Percentiles rank a stretch among this genome's conserved stretches.
phyloP scores from a whole-genome alignment of 352 stramenopile species.

The Phytophthora citricola region DNA sequence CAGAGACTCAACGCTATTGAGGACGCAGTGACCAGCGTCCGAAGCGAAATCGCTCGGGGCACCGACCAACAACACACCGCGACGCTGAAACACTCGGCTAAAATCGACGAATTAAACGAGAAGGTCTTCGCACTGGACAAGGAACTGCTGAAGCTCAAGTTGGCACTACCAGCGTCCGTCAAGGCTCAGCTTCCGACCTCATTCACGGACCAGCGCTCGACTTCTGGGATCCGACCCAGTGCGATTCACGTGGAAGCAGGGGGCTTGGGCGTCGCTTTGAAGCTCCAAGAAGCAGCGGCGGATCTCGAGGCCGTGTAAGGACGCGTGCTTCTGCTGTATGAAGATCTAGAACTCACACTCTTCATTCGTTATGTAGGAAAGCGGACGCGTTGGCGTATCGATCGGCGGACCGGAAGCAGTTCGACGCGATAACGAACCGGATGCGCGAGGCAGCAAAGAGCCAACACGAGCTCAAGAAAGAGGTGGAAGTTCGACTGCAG shows the following conservation, averaged over 20 bases:
- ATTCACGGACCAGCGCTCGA: conserved; percentile 16
- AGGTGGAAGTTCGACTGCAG: conserved; percentile 53
- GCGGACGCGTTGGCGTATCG: conserved; percentile 46
- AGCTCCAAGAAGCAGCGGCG: conserved; percentile 45
- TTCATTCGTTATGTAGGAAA: conserved; percentile 37
- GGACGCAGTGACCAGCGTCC: conserved; percentile 50
- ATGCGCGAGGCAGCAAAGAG: conserved; percentile 58
- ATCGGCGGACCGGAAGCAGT: conserved; percentile 61
- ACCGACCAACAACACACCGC: conserved; percentile 41
- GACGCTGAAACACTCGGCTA: conserved; percentile 29
- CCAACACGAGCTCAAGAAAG: conserved; percentile 46
- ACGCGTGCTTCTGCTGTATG: background rate
- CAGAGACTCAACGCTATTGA: conserved; percentile 50
- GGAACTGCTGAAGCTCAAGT: conserved; percentile 70
- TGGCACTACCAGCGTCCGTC: conserved; percentile 54
- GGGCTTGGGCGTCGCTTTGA: conserved; percentile 39
- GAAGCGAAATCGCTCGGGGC: conserved; percentile 37
- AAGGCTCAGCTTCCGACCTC: conserved; percentile 40
- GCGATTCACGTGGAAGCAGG: conserved; percentile 22
- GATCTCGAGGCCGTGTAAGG: conserved; percentile 54
- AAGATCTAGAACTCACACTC: background rate
- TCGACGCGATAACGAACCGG: conserved; percentile 65
- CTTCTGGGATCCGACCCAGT: background rate
- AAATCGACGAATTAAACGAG: conserved; percentile 56
- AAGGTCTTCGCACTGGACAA: conserved; percentile 72